phyloP scores from a whole-genome alignment of 2,329 filamentous ascomycete species.

The Alternaria brassicae region DNA sequence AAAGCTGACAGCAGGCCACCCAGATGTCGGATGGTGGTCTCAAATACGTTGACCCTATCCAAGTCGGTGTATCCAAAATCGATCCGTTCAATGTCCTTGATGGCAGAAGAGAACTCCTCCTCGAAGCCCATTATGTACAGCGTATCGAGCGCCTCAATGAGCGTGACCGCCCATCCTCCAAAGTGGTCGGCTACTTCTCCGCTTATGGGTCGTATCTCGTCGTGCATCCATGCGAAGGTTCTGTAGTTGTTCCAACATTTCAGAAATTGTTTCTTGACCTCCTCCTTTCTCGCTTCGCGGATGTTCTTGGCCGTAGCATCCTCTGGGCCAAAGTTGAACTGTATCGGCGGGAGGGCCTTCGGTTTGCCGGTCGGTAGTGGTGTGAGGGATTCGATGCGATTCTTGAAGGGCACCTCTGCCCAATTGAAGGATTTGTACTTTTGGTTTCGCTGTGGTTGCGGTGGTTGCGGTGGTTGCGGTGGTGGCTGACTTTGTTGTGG shows the following conservation, averaged over 20 bases:
- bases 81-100: slow-evolving; percentile 53
- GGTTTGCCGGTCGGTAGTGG: slow-evolving; percentile 50
- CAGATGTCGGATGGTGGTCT: slow-evolving; percentile 75
- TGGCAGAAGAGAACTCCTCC: slow-evolving; percentile 57
- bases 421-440: slow-evolving; percentile 46
- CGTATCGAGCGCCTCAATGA: slow-evolving; percentile 57
- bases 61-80: slow-evolving; percentile 52
- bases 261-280: slow-evolving; percentile 54
- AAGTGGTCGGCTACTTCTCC: slow-evolving; percentile 52
- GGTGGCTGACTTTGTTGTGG: slow-evolving; percentile 13
- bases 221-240: slow-evolving; percentile 56
- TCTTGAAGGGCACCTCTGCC: slow-evolving; percentile 50
- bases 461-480: no score
- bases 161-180: slow-evolving; percentile 57
- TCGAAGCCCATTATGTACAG: slow-evolving; percentile 58
- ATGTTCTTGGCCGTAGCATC: slow-evolving; percentile 40
- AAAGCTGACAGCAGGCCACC: slow-evolving; percentile 86
- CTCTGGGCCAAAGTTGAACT: slow-evolving; percentile 52
- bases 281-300: slow-evolving; percentile 43
- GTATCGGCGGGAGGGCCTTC: slow-evolving; percentile 52
- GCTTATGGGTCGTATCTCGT: slow-evolving; percentile 56
- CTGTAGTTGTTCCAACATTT: slow-evolving; percentile 56
- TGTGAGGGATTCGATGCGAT: slow-evolving; percentile 48
- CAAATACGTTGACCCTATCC: slow-evolving; percentile 57
- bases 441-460: slow-evolving; percentile 10